A percentile compares a stretch with the other conserved stretches of the same genome.
These are phyloP conservation scores for Linnemannia hyalina DNA, from an alignment of 192 early-diverging fungal species.

Conservation along the genomic window DNA sequence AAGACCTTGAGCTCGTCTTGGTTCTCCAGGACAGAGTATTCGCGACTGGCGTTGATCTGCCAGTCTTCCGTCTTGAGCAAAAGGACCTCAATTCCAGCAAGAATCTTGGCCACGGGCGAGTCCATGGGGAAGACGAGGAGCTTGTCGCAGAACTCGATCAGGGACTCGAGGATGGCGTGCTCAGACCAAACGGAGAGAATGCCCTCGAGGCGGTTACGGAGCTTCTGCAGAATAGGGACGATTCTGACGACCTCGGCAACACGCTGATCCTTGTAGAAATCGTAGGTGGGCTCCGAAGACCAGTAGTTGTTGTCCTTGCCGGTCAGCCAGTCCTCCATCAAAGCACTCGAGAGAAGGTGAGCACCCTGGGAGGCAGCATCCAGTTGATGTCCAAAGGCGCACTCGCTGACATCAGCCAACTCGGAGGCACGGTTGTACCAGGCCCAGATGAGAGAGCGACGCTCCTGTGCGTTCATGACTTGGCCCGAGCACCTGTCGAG, in stretches of 20 bases:
- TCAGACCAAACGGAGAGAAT: constrained; percentile 91
- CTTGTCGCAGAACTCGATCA: constrained; percentile 72
- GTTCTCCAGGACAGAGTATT: constrained; percentile 79
- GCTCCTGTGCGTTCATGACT: constrained; percentile 41
- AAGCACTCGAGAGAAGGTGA: constrained; percentile 67
- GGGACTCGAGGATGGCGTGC: constrained; percentile 86
- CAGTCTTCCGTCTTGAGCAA: constrained; percentile 94
- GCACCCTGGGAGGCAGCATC: constrained; percentile 61
- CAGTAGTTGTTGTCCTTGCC: constrained; percentile 51
- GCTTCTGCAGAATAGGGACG: constrained; percentile 68
- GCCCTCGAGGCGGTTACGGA: constrained; percentile 70
- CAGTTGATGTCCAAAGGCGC: constrained; percentile 61
- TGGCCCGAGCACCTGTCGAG: constrained; percentile 31
- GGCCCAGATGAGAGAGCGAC: constrained; percentile 47
- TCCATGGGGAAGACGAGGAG: constrained; percentile 77
- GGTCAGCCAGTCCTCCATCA: constrained; percentile 64
- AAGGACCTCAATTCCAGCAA: constrained; percentile 91
- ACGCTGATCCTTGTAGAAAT: constrained; percentile 92
- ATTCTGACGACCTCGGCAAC: constrained; percentile 79
- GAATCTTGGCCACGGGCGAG: constrained; percentile 90
- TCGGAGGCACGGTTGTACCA: constrained; percentile 63
- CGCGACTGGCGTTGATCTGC: constrained; percentile 88
- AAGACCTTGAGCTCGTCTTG: constrained; percentile 76
- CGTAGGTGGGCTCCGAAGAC: constrained; percentile 70
- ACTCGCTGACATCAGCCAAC: constrained; percentile 57